Conservation (phyloP, 2,329 filamentous ascomycete genomes). For the Metarhizium brunneum region DNA sequence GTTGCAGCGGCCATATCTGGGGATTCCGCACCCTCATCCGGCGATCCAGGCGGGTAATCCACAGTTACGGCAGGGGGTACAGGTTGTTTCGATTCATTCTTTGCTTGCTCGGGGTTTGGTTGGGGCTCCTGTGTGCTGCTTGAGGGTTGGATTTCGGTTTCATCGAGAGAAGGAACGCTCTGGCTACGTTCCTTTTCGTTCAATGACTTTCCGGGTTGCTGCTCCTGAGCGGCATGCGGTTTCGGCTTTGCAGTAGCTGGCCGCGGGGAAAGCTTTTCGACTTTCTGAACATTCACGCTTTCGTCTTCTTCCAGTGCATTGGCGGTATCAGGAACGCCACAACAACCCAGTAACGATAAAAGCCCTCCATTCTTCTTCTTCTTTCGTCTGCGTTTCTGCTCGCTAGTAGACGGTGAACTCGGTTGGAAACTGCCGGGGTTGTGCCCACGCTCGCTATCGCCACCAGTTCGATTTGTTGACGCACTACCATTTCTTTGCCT, state of each 20-base stretch:
- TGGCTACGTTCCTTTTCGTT: conserved; percentile 40
- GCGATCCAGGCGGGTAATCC: conserved; percentile 31
- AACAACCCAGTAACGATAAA: conserved; percentile 56
- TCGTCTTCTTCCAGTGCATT: conserved; percentile 43
- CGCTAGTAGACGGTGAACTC: conserved; percentile 38
- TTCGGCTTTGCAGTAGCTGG: conserved; percentile 46
- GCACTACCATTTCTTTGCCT: conserved; percentile 58
- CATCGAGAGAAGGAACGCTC: conserved; percentile 24
- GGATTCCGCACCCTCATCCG: conserved; percentile 15
- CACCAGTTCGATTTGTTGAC: conserved; percentile 53
- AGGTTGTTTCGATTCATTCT: conserved; percentile 38
- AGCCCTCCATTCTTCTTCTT: conserved; percentile 48
- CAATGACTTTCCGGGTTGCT: conserved; percentile 29
- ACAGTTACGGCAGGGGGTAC: conserved; percentile 25
- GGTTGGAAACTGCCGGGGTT: conserved; percentile 41
- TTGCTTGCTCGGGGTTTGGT: conserved; percentile 29
- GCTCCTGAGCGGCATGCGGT: conserved; percentile 43
- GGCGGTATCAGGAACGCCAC: conserved; percentile 51
- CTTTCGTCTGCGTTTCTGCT: conserved; percentile 36
- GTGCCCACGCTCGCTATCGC: conserved; percentile 41
- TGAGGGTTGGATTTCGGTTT: conserved; percentile 34
- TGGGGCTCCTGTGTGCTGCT: conserved; percentile 38
- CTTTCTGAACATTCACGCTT: conserved; percentile 45
- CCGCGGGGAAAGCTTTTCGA: conserved; percentile 45
- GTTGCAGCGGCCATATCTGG: conserved; percentile 25